Conservation (phyloP, 2,329 filamentous ascomycete species). For the Pochonia chlamydosporia region DNA sequence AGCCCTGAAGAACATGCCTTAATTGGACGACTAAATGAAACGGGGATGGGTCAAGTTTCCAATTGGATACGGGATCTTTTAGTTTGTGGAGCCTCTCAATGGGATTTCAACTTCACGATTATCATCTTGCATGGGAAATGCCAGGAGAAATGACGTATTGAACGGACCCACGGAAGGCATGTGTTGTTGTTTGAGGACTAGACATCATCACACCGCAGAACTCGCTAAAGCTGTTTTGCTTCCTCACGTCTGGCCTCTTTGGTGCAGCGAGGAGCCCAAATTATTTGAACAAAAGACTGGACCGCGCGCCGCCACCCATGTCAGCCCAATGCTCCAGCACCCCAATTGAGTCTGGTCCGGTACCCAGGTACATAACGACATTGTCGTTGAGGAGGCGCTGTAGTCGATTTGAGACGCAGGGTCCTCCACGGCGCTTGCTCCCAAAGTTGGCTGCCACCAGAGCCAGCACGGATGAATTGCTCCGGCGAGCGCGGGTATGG, state of each 20-base stretch:
- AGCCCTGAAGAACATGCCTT: neutral
- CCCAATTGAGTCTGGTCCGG: too few relatives aligned
- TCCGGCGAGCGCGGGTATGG: neutral
- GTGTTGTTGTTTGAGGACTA: too few relatives aligned
- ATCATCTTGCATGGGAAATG: slow-evolving; percentile 1
- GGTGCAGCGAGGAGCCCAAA: too few relatives aligned
- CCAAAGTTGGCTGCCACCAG: neutral
- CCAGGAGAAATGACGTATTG: neutral
- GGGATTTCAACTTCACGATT: slow-evolving; percentile 8
- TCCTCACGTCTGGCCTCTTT: too few relatives aligned
- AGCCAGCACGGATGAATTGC: neutral
- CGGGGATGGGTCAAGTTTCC: neutral
- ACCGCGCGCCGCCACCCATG: too few relatives aligned
- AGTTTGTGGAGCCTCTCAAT: neutral
- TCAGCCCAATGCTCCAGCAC: too few relatives aligned
- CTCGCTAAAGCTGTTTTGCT: too few relatives aligned
- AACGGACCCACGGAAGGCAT: too few relatives aligned
- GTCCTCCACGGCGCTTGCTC: neutral
- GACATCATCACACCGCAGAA: too few relatives aligned
- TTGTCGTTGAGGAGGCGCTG: too few relatives aligned
- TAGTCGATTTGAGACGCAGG: neutral
- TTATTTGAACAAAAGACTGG: too few relatives aligned
- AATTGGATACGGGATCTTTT: neutral
- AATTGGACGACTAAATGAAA: neutral
- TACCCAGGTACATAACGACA: too few relatives aligned